Percentiles rank a stretch among this genome's conserved stretches.
Evolutionary conservation across 169 alveolate genomes (phyloP).

Genomic region (Plasmodium yoelii): DNA sequence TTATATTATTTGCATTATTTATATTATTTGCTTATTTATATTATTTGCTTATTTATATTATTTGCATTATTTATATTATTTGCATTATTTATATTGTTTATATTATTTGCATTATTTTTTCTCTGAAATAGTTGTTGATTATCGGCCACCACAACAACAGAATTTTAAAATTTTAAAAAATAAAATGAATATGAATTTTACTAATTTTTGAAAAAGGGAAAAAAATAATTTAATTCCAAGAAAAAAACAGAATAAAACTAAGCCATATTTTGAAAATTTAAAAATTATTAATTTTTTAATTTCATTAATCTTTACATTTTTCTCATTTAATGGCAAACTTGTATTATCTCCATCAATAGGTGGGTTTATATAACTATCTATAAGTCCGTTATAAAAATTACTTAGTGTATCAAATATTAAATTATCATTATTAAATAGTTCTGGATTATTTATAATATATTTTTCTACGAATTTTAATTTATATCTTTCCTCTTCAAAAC

Average conservation of each 20-base stretch:
- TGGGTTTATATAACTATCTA: constrained; percentile 7
- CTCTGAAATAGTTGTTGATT: not conserved
- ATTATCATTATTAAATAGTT: constrained; percentile 24
- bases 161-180: constrained; percentile 42
- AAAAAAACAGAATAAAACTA: constrained; percentile 19
- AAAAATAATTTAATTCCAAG: constrained; percentile 14
- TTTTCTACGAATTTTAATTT: constrained; percentile 34
- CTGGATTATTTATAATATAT: constrained; percentile 6
- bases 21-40: no score
- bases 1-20: not conserved
- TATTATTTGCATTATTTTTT: not conserved
- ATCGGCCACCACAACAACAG: constrained; percentile 71
- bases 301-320: constrained; percentile 29
- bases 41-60: no score
- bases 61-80: no score
- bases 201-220: constrained; percentile 28
- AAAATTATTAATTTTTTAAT: constrained; percentile 44
- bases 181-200: constrained; percentile 22
- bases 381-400: constrained; percentile 8
- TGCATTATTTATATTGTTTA: no score
- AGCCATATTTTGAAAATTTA: constrained; percentile 28
- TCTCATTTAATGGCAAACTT: not conserved
- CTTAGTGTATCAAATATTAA: constrained; percentile 53
- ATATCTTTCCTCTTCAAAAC: constrained; percentile 24
- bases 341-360: not conserved